These are phyloP conservation scores for Arthroderma sp. DNA, from an alignment of 2,329 filamentous ascomycete genomes.

Conservation along the genomic window DNA sequence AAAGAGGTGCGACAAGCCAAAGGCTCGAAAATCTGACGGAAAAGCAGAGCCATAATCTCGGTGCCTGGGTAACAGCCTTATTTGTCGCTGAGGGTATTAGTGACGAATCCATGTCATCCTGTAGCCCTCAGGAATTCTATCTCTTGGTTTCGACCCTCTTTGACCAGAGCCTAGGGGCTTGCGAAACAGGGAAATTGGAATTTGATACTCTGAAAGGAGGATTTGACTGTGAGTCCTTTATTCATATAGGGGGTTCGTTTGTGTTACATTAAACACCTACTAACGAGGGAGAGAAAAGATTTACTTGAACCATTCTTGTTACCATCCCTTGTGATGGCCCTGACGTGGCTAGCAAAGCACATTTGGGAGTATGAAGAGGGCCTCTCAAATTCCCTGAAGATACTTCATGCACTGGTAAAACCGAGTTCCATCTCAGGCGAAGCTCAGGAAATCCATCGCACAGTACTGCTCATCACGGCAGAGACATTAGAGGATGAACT, in stretches of 20 bases:
- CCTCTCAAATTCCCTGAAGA: slow-evolving; percentile 39
- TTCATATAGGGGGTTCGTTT: neutral
- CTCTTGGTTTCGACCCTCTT: slow-evolving; percentile 49
- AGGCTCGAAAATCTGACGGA: slow-evolving; percentile 39
- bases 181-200: slow-evolving; percentile 41
- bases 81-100: slow-evolving; percentile 51
- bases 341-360: slow-evolving; percentile 46
- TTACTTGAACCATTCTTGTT: slow-evolving; percentile 51
- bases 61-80: slow-evolving; percentile 47
- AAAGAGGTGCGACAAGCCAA: slow-evolving; percentile 32
- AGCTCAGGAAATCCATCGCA: slow-evolving; percentile 46
- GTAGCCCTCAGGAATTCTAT: slow-evolving; percentile 52
- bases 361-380: slow-evolving; percentile 39
- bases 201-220: slow-evolving; percentile 48
- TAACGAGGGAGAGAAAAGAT: slow-evolving; percentile 26
- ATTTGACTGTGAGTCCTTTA: slow-evolving; percentile 41
- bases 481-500: slow-evolving; percentile 39
- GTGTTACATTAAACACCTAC: slow-evolving; percentile 1
- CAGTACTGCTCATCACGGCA: slow-evolving; percentile 44
- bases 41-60: slow-evolving; percentile 44
- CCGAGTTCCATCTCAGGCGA: slow-evolving; percentile 46
- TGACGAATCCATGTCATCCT: slow-evolving; percentile 51
- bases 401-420: slow-evolving; percentile 44
- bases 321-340: slow-evolving; percentile 45
- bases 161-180: slow-evolving; percentile 46